Evolutionary conservation across 805 yeast genomes (phyloP), one percentile per base, ranked within the genome.

Genomic region (Saturnispora ahearnii): DNA sequence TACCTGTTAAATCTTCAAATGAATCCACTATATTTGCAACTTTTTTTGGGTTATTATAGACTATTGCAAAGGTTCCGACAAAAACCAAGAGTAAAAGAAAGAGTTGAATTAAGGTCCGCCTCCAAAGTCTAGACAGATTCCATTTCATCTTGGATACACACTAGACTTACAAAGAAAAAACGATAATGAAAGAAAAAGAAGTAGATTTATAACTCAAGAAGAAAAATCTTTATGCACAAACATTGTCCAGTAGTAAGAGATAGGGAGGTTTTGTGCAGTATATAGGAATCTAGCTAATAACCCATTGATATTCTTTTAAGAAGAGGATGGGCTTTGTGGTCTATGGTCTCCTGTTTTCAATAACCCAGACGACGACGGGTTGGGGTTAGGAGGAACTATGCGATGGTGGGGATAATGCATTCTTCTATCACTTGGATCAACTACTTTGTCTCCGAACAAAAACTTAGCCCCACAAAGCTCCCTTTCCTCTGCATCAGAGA

Each of bases 361-460:
- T 21, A 48, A 12, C 18, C 46, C 47, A 4, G 44, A 43, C 18
- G 51, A 13, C 4, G 31, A 42, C 8, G 43, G 18, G 15, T 31
- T 21, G 3, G 31, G 12, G 4, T n/a, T 13, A 10, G 18, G 34
- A 29, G 41, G 41, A 32, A 44, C 38, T 6, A 50, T 37, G 6
- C 53, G 31, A 24, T 22, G 34, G 34, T 53, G 56, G 9, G 56
- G 56, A 24, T 41, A 36, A 13, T 46, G 34, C 10, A 53, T 28
- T 29, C 52, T 37, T 12, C 41, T 31, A 46, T 56, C 57, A n/a
- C 44, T 28, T n/a, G 53, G 55, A 44, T 53, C 56, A 13, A 52
- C 44, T 11, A 53, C 22, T 30, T 54, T 56, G 43, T 50, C 47
- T 1, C 58, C 58, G 32, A 55, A 45, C 10, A 48, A 41, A 9